A percentile compares a stretch with the other conserved stretches of the same genome.
Conservation (phyloP, 2,329 filamentous ascomycete genomes). For the Elsinoe necatrix region DNA sequence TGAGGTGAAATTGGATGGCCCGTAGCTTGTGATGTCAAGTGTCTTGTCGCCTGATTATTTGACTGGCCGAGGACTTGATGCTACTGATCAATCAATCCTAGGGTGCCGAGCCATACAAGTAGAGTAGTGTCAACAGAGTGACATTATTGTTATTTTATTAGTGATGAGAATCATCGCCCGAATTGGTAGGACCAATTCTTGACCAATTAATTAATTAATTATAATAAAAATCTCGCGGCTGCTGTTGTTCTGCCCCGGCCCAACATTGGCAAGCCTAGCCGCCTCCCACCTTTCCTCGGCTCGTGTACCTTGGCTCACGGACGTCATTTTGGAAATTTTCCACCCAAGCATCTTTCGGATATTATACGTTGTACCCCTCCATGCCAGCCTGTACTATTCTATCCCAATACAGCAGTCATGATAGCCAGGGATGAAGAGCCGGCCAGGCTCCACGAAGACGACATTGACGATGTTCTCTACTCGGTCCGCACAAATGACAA, state of each 20-base stretch:
- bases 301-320: background rate
- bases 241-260: background rate
- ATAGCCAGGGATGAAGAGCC: background rate
- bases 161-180: background rate
- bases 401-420: background rate
- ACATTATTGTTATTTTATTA: too few relatives aligned
- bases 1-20: slow-evolving; percentile 6
- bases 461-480: slow-evolving; percentile 88
- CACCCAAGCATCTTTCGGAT: background rate
- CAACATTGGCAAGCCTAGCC: background rate
- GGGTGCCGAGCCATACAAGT: background rate
- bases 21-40: background rate
- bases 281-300: background rate
- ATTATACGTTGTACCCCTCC: too few relatives aligned
- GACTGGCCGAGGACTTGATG: background rate
- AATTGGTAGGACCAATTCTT: background rate
- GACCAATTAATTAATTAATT: too few relatives aligned
- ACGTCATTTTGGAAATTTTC: slow-evolving; percentile 15
- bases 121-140: too few relatives aligned
- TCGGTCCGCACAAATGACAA: slow-evolving; percentile 71
- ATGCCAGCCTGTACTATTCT: background rate
- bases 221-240: too few relatives aligned
- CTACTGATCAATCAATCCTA: background rate
- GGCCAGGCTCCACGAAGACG: slow-evolving; percentile 42
- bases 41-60: background rate